Percentiles rank a stretch among this genome's conserved stretches.
Evolutionary conservation across 2,329 filamentous ascomycete species (phyloP).

Genomic region (Helicocarpus griseus): DNA sequence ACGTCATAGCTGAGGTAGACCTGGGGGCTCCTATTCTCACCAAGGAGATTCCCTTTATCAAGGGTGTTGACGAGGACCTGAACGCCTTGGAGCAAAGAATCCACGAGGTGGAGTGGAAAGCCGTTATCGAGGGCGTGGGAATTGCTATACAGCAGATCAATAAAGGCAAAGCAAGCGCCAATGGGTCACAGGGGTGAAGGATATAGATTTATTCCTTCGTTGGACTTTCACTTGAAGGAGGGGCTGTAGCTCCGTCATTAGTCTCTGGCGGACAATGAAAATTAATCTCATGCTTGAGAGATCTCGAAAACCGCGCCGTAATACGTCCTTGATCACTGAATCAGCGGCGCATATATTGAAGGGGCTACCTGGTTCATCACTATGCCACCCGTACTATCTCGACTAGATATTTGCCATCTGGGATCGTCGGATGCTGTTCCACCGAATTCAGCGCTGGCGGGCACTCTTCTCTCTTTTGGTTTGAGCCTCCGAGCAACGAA

Average conservation of each 20-base stretch:
- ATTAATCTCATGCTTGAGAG: too few species aligned
- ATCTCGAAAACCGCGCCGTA: too few species aligned
- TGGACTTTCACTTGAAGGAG: background rate
- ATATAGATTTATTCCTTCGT: background rate
- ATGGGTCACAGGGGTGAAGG: background rate
- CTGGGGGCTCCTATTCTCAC: conserved; percentile 64
- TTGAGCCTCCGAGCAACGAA: too few species aligned
- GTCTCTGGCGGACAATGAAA: background rate
- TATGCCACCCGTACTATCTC: too few species aligned
- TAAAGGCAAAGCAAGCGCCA: background rate
- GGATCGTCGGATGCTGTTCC: too few species aligned
- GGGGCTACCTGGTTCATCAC: too few species aligned
- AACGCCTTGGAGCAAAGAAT: conserved; percentile 61
- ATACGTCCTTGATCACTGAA: too few species aligned
- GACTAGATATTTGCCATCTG: too few species aligned
- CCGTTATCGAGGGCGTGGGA: conserved; percentile 64
- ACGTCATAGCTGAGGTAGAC: conserved; percentile 73
- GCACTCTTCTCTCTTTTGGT: too few species aligned
- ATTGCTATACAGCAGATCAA: conserved; percentile 25
- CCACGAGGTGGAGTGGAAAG: conserved; percentile 63
- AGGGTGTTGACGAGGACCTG: conserved; percentile 52
- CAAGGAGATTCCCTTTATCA: conserved; percentile 55
- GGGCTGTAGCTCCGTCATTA: too few species aligned
- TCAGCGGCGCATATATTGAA: too few species aligned
- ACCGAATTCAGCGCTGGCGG: too few species aligned